These are phyloP conservation scores for Dacryopinax primogenitus DNA, from an alignment of 768 basidiomycete genomes.

Conservation along the genomic window DNA sequence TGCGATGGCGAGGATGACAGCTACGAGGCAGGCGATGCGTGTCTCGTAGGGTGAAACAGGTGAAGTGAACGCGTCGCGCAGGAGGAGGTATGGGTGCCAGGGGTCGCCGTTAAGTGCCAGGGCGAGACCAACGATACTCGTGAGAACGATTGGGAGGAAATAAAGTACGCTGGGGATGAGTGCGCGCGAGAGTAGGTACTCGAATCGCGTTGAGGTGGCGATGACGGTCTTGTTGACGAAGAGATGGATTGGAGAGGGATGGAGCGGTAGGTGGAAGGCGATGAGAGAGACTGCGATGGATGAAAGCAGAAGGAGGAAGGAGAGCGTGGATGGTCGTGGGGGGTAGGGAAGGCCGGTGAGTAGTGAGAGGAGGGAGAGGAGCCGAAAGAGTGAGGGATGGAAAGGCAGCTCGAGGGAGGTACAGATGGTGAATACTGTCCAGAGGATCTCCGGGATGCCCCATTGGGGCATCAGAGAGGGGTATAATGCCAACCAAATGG, in stretches of 20 bases:
- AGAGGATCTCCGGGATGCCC: not conserved
- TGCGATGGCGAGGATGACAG: not conserved
- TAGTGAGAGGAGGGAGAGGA: not conserved
- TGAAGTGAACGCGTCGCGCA: not conserved
- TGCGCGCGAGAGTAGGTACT: conserved; percentile 4
- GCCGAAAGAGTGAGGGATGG: conserved; percentile 2
- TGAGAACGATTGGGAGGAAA: conserved; percentile 3
- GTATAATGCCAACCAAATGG: not conserved
- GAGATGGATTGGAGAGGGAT: conserved; percentile 2
- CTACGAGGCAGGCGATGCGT: not conserved
- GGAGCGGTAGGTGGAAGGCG: conserved; percentile 1
- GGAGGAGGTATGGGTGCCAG: conserved; percentile 2
- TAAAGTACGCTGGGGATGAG: not conserved
- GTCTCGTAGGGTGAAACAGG: not conserved
- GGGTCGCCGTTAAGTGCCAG: conserved; percentile 7
- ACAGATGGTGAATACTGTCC: not conserved
- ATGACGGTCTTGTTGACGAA: not conserved
- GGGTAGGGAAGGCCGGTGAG: not conserved
- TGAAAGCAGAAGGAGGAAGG: conserved; percentile 1
- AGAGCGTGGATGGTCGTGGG: not conserved
- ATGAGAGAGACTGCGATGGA: not conserved
- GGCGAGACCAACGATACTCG: not conserved
- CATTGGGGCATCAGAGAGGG: not conserved
- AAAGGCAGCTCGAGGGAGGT: not conserved
- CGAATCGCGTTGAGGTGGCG: conserved; percentile 1